These are phyloP conservation scores for Penstemon eatonii DNA, from an alignment of 257 asterid species.

Conservation along the genomic window DNA sequence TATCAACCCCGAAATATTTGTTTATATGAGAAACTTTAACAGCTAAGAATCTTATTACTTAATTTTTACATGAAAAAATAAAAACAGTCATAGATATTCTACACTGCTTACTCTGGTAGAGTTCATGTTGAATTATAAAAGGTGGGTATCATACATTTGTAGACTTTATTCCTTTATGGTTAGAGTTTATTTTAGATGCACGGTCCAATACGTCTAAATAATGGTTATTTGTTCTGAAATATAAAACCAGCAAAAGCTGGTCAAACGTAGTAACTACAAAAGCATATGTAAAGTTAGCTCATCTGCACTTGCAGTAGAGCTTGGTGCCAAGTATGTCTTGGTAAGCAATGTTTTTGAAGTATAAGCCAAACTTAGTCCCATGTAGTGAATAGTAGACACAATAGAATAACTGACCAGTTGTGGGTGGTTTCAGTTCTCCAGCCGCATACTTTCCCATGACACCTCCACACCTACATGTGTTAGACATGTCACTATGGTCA, in stretches of 20 bases:
- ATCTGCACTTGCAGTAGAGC: not conserved
- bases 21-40: no score
- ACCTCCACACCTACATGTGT: slow-evolving; percentile 88
- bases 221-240: not conserved
- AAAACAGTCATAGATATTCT: no score
- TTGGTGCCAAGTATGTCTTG: not conserved
- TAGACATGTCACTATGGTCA: slow-evolving; percentile 27
- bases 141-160: no score
- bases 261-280: not conserved
- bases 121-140: no score
- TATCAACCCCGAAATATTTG: no score
- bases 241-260: not conserved
- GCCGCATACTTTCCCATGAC: slow-evolving; percentile 99
- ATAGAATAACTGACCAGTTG: slow-evolving; percentile 61
- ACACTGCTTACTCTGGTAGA: no score
- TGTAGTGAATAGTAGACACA: not conserved
- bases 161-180: no score
- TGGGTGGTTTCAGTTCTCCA: slow-evolving; percentile 96
- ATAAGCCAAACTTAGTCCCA: slow-evolving; percentile 15
- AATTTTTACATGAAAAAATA: no score
- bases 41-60: no score
- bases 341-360: not conserved
- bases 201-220: no score
- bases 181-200: no score
- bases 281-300: not conserved